Percentiles rank a stretch among this genome's conserved stretches.
These are phyloP conservation scores for Gossypium longicalyx DNA, from an alignment of 345 rosid genomes.

Conservation along the genomic window DNA sequence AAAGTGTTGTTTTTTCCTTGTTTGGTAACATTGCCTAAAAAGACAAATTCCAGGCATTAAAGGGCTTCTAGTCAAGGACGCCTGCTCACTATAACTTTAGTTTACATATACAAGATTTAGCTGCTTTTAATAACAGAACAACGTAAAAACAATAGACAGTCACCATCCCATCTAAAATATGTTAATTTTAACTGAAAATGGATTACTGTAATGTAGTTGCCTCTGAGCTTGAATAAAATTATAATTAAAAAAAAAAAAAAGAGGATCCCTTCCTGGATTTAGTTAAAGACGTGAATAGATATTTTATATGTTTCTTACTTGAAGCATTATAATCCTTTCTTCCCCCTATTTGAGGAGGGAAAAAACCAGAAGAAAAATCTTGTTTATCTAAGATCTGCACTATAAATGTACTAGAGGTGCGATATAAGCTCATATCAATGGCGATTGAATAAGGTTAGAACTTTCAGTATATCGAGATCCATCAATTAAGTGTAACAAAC, in stretches of 20 bases:
- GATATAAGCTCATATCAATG: slow-evolving; percentile 2
- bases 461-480: slow-evolving; percentile 1
- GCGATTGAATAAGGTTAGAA: neutral
- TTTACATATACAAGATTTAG: neutral
- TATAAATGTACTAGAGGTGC: neutral
- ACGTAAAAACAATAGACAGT: neutral
- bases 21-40: neutral
- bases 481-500: slow-evolving; percentile 5
- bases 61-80: neutral
- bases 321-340: neutral
- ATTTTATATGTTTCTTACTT: neutral
- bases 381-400: neutral
- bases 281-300: neutral
- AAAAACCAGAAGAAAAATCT: neutral
- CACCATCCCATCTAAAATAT: neutral
- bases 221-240: neutral
- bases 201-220: neutral
- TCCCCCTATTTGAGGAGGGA: neutral
- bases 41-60: neutral
- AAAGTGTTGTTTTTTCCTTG: neutral
- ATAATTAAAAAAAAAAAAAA: too few relatives aligned
- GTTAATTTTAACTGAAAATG: neutral
- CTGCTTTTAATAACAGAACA: neutral
- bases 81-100: neutral
- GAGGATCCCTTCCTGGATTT: neutral